These are phyloP conservation scores for Westerdykella aurantiaca DNA, from an alignment of 2,329 filamentous ascomycete genomes.

Conservation along the genomic window DNA sequence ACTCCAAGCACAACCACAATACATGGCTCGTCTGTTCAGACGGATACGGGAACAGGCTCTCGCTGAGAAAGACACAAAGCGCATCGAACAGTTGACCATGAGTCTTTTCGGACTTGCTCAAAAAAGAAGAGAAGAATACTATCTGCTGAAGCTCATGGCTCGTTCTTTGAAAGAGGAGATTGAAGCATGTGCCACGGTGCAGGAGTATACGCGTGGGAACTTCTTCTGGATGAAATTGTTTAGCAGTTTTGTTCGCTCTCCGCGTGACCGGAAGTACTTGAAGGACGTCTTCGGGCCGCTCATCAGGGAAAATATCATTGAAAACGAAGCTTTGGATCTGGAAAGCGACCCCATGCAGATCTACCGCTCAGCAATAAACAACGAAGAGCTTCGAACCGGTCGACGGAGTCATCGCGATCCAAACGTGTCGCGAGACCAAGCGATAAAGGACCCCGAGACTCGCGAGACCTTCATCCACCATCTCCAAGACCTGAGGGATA, in stretches of 20 bases:
- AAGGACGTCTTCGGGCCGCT: slow-evolving; percentile 78
- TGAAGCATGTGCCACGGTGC: slow-evolving; percentile 63
- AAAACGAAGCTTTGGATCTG: slow-evolving; percentile 82
- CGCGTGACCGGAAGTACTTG: slow-evolving; percentile 86
- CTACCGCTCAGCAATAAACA: slow-evolving; percentile 90
- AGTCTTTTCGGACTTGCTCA: slow-evolving; percentile 95
- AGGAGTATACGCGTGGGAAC: slow-evolving; percentile 83
- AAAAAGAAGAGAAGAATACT: slow-evolving; percentile 94
- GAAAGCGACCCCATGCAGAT: slow-evolving; percentile 98
- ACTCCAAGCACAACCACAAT: slow-evolving; percentile 92
- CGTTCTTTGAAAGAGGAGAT: slow-evolving; percentile 82
- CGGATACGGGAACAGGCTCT: slow-evolving; percentile 76
- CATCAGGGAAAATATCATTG: slow-evolving; percentile 86
- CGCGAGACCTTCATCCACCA: slow-evolving; percentile 90
- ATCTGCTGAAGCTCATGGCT: slow-evolving; percentile 80
- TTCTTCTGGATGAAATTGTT: slow-evolving; percentile 92
- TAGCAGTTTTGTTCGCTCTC: slow-evolving; percentile 80
- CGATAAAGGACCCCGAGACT: slow-evolving; percentile 93
- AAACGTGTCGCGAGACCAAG: slow-evolving; percentile 83
- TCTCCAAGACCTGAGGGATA: slow-evolving; percentile 86
- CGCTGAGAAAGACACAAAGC: slow-evolving; percentile 85
- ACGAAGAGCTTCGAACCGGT: slow-evolving; percentile 91
- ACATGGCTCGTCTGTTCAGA: slow-evolving; percentile 82
- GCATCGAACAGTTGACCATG: slow-evolving; percentile 91
- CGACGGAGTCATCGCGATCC: slow-evolving; percentile 72